Conservation (phyloP, 306 rosid species). For the Cucumis melo region DNA sequence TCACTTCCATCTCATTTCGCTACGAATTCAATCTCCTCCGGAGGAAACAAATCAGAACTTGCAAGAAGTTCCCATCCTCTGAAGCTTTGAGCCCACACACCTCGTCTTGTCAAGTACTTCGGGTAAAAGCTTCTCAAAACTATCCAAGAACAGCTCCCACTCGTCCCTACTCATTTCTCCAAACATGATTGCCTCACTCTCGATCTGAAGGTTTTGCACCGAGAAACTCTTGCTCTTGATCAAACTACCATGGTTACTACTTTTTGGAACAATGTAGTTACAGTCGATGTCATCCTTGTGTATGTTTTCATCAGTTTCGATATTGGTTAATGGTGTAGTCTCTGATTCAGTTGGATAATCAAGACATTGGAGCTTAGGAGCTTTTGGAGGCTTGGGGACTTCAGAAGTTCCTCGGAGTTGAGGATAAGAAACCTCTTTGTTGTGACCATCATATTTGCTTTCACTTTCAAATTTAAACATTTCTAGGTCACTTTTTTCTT, state of each 20-base stretch:
- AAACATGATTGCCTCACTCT: slow-evolving; percentile 35
- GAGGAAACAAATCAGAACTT: slow-evolving; percentile 16
- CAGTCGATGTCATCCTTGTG: neutral
- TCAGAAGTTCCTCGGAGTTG: slow-evolving; percentile 10
- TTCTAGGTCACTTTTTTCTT: slow-evolving; percentile 11
- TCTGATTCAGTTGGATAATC: slow-evolving; percentile 10
- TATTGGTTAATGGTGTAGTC: neutral
- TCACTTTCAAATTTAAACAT: slow-evolving; percentile 12
- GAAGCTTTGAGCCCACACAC: slow-evolving; percentile 25
- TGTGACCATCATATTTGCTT: slow-evolving; percentile 10
- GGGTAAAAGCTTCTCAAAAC: slow-evolving; percentile 37
- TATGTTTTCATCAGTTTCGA: neutral
- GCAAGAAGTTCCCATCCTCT: slow-evolving; percentile 39
- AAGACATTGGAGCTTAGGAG: slow-evolving; percentile 13
- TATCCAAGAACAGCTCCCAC: slow-evolving; percentile 57
- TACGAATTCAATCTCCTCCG: neutral
- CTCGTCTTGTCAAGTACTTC: slow-evolving; percentile 24
- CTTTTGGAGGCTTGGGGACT: slow-evolving; percentile 10
- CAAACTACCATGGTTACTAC: neutral
- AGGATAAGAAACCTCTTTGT: slow-evolving; percentile 12
- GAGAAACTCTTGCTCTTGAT: slow-evolving; percentile 25
- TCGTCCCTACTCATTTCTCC: slow-evolving; percentile 48
- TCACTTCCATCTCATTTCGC: neutral
- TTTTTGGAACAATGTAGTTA: neutral
- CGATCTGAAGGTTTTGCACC: slow-evolving; percentile 14